Evolutionary conservation across 257 asterid species (phyloP).

Genomic region (Plantago elongata): DNA sequence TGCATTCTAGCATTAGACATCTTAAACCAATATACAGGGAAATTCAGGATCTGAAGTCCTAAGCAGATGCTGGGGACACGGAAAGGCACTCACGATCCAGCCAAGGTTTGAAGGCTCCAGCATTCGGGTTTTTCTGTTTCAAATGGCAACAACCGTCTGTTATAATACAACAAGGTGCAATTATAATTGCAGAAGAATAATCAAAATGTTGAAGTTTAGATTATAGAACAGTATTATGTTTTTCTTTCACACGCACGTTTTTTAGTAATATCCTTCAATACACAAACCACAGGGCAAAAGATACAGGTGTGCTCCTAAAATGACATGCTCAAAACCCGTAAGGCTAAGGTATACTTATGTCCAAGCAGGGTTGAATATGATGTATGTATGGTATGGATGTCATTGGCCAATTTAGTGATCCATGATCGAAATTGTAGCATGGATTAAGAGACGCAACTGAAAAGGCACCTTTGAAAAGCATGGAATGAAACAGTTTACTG

Average conservation of each 20-base stretch:
- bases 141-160: neutral
- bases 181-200: neutral
- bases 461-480: neutral
- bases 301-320: no score
- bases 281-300: no score
- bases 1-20: neutral
- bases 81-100: constrained; percentile 25
- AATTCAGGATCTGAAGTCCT: neutral
- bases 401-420: no score
- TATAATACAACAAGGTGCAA: neutral
- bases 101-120: constrained; percentile 27
- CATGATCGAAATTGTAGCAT: no score
- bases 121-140: constrained; percentile 13
- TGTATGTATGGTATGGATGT: no score
- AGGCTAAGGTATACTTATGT: no score
- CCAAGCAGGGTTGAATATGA: no score
- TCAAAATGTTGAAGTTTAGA: neutral
- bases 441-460: neutral
- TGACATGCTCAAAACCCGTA: no score
- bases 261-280: neutral
- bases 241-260: neutral
- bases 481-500: constrained; percentile 12
- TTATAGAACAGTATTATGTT: no score
- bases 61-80: constrained; percentile 12
- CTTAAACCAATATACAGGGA: neutral